Evolutionary conservation across 805 yeast species (phyloP).

Genomic region (Candida ulmi): DNA sequence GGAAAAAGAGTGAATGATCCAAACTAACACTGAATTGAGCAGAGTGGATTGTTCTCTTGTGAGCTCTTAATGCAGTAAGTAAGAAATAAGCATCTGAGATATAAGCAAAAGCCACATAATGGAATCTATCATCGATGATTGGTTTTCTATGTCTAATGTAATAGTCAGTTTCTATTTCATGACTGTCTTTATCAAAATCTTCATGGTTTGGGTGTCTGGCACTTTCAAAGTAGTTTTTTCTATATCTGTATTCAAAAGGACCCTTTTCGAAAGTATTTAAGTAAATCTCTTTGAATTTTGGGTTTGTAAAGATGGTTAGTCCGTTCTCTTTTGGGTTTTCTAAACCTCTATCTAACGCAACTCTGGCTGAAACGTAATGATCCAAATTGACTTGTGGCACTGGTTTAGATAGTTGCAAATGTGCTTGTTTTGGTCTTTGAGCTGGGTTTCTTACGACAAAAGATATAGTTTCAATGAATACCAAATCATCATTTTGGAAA

Average conservation of each 20-base stretch:
- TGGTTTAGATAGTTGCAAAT: slow-evolving; percentile 12
- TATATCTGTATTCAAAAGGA: slow-evolving; percentile 29
- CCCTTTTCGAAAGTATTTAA: slow-evolving; percentile 29
- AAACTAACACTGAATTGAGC: slow-evolving; percentile 52
- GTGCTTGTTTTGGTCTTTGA: slow-evolving; percentile 3
- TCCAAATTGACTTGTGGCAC: slow-evolving; percentile 10
- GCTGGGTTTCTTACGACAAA: slow-evolving; percentile 12
- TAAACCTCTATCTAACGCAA: neutral
- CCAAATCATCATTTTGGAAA: slow-evolving; percentile 44
- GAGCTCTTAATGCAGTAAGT: slow-evolving; percentile 45
- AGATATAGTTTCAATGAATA: slow-evolving; percentile 45
- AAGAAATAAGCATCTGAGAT: slow-evolving; percentile 54
- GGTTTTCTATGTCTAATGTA: slow-evolving; percentile 13
- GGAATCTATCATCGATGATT: slow-evolving; percentile 26
- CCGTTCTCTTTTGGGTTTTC: neutral
- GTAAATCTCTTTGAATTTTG: slow-evolving; percentile 9
- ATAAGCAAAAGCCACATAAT: slow-evolving; percentile 54
- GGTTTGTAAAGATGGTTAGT: neutral
- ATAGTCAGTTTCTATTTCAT: slow-evolving; percentile 15
- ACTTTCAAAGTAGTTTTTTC: slow-evolving; percentile 26
- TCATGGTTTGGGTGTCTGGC: slow-evolving; percentile 11
- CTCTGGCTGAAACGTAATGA: slow-evolving; percentile 5
- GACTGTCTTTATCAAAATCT: slow-evolving; percentile 11
- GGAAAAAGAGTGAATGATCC: slow-evolving; percentile 66
- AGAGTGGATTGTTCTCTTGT: slow-evolving; percentile 39